Evolutionary conservation across 225 moss, liverwort and hornwort genomes (phyloP), one percentile per base, ranked within the genome.

Genomic region (Antitrichia curtipendula): DNA sequence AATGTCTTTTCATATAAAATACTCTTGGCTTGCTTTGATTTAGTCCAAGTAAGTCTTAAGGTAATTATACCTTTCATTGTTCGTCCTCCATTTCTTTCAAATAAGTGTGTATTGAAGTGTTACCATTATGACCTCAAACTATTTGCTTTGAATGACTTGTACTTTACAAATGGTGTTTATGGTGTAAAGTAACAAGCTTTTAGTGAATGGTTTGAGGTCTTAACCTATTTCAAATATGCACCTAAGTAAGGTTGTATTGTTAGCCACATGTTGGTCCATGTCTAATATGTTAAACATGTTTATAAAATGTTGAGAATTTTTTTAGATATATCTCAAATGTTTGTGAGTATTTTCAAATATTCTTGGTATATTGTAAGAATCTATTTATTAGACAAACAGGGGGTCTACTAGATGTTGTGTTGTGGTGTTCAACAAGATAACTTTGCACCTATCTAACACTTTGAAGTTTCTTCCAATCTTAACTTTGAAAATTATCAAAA

Each of bases 221-320:
- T 41, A 13, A 70, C 24, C 14, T 1, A 2, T 15, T 70, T 41
- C 27, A 41, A 70, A 41, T 9, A 70, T 27, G 3, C 3, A 40
- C 15, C 15, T 0, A 24, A 2, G 7, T 0, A 24, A 2, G 7
- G 0, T 41, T 70, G 25, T 41, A 16, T 71, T 27, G 9, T 43
- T 36, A 2, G 40, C 38, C 0, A 2, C 21, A 23, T 41, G 25
- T 69, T 1, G 0, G 24, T 0, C 40, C 25, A 40, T 41, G 8
- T 41, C 1, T 25, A 41, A 5, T 25, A 41, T 25, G 8, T 40
- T 40, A 23, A 40, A 69, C 2, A 1, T 69, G 40, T n/a, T 70
- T 9, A 1, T 15, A 25, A 41, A 27, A 70, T 70, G 41, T 13
- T 40, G 40, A 40, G 1, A 2, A 24, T 8, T 24, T 4, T 24